These are phyloP conservation scores for Ceratocystis papillata DNA, from an alignment of 2,329 filamentous ascomycete species.

Conservation along the genomic window DNA sequence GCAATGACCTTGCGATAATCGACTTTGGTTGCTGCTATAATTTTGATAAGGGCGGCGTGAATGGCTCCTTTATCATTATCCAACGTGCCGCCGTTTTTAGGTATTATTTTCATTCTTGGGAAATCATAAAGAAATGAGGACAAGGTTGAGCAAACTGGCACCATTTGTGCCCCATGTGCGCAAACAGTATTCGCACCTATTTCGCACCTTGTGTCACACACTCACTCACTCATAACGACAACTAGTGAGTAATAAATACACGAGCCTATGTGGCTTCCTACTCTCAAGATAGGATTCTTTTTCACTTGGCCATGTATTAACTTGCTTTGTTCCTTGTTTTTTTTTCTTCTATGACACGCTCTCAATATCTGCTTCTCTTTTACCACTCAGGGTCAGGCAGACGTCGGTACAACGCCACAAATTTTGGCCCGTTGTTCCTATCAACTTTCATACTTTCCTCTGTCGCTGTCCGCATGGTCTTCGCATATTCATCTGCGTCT, in stretches of 20 bases:
- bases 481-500: constrained; percentile 59
- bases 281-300: too few relatives aligned
- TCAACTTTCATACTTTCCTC: constrained; percentile 97
- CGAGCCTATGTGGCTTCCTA: too few relatives aligned
- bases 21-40: not conserved
- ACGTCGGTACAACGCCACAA: constrained; percentile 76
- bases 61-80: not conserved
- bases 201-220: constrained; percentile 16
- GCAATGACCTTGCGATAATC: not conserved
- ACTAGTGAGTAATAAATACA: not conserved
- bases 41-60: not conserved
- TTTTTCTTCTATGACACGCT: not conserved
- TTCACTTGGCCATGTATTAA: too few relatives aligned
- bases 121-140: not conserved
- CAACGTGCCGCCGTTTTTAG: not conserved
- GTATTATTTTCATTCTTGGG: not conserved
- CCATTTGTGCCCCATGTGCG: constrained; percentile 11
- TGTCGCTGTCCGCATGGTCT: constrained; percentile 69
- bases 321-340: too few relatives aligned
- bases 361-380: not conserved
- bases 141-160: constrained; percentile 3
- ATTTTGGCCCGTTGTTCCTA: constrained; percentile 82
- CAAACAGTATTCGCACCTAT: constrained; percentile 9
- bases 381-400: constrained; percentile 69
- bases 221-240: not conserved